Percentiles rank a stretch among this genome's conserved stretches.
These are phyloP conservation scores for Pseudogymnoascus sp. DNA, from an alignment of 2,329 filamentous ascomycete species.

Conservation along the genomic window DNA sequence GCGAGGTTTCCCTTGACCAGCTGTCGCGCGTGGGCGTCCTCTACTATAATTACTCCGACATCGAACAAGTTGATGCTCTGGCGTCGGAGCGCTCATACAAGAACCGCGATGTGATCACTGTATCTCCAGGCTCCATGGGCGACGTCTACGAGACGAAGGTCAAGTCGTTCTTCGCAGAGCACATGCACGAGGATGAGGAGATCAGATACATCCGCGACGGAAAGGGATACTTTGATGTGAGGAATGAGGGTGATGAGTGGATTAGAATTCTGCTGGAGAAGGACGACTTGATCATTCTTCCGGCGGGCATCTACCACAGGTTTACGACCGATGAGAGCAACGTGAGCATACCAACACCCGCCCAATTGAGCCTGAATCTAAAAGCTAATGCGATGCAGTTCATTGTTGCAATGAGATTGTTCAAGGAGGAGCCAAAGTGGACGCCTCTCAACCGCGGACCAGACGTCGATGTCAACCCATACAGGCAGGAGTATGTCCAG, in stretches of 20 bases:
- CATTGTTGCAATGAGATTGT: constrained; percentile 89
- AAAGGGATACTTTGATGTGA: constrained; percentile 86
- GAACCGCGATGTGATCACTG: constrained; percentile 88
- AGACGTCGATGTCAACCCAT: constrained; percentile 71
- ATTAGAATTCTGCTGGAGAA: constrained; percentile 78
- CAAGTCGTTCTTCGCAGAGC: constrained; percentile 87
- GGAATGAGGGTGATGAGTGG: constrained; percentile 77
- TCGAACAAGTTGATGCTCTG: constrained; percentile 63
- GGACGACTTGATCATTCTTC: constrained; percentile 84
- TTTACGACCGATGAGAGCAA: constrained; percentile 92
- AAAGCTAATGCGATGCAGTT: constrained; percentile 48
- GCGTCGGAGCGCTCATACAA: constrained; percentile 73
- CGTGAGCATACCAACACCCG: constrained; percentile 46
- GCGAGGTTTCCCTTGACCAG: constrained; percentile 52
- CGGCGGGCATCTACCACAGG: constrained; percentile 91
- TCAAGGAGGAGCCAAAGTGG: constrained; percentile 99
- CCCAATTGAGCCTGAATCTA: neutral
- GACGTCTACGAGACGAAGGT: constrained; percentile 88
- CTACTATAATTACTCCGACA: constrained; percentile 59
- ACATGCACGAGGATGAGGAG: constrained; percentile 97
- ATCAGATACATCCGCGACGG: constrained; percentile 90
- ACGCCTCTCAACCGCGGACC: constrained; percentile 76
- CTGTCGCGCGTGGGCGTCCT: constrained; percentile 71
- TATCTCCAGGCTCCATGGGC: constrained; percentile 80
- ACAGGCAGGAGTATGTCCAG: constrained; percentile 67